Evolutionary conservation across 495 filamentous ascomycete species (phyloP).

Genomic region (Thermothielavioides terrestris): DNA sequence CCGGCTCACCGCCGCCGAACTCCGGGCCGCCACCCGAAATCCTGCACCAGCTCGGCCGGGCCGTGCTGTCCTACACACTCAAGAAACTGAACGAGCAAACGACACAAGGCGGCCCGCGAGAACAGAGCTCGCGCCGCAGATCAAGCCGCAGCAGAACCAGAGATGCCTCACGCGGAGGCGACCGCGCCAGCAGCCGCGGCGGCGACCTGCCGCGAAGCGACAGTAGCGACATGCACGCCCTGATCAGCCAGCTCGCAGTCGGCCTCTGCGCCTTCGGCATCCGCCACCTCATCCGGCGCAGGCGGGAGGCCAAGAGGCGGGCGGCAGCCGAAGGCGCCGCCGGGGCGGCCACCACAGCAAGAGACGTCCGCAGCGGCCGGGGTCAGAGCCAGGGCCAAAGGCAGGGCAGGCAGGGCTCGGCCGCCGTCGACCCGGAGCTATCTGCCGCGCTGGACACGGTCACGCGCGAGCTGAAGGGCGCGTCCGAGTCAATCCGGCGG

Average conservation of each 20-base stretch:
- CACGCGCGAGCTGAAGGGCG: constrained; percentile 14
- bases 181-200: constrained; percentile 1
- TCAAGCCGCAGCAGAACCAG: neutral
- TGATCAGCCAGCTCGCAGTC: constrained; percentile 21
- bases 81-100: constrained; percentile 10
- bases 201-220: neutral
- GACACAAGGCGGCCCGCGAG: neutral
- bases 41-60: constrained; percentile 18
- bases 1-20: neutral
- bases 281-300: constrained; percentile 11
- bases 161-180: neutral
- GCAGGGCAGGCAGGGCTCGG: neutral
- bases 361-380: neutral
- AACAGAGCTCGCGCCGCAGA: neutral
- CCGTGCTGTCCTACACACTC: constrained; percentile 19
- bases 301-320: constrained; percentile 10
- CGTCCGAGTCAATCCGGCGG: constrained; percentile 9
- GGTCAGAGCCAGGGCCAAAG: neutral
- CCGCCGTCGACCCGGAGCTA: constrained; percentile 10
- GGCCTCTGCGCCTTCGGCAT: constrained; percentile 20
- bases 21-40: constrained; percentile 11
- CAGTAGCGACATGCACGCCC: constrained; percentile 18
- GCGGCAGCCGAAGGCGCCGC: neutral
- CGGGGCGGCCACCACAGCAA: neutral
- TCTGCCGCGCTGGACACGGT: constrained; percentile 17